Evolutionary conservation across 2,329 filamentous ascomycete species (phyloP).

Genomic region (Fusarium lyarnte): DNA sequence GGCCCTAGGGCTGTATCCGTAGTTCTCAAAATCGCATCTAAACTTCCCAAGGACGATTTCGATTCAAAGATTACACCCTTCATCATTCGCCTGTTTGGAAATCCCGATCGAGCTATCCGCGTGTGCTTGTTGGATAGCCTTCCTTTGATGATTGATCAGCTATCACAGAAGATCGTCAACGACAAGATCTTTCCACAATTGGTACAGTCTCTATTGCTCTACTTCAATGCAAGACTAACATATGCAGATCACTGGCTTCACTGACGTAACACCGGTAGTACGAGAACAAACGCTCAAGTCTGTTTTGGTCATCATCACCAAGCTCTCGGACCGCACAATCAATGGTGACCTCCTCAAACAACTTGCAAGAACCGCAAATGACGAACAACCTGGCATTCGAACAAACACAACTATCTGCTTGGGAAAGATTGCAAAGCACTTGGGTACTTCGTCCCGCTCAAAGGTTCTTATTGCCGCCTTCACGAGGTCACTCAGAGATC

Average conservation of each 20-base stretch:
- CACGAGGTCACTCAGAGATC: conserved; percentile 86
- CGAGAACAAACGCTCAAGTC: conserved; percentile 97
- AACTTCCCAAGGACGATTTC: conserved; percentile 90
- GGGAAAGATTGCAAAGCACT: conserved; percentile 92
- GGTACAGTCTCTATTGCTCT: conserved; percentile 57
- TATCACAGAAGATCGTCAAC: conserved; percentile 89
- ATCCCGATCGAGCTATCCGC: conserved; percentile 89
- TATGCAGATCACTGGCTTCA: conserved; percentile 86
- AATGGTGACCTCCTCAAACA: conserved; percentile 93
- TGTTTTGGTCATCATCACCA: conserved; percentile 84
- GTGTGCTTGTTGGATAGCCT: conserved; percentile 92
- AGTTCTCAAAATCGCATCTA: conserved; percentile 89
- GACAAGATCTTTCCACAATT: conserved; percentile 97
- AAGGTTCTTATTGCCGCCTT: conserved; percentile 97
- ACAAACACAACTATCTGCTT: conserved; percentile 98
- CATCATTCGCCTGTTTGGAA: conserved; percentile 85
- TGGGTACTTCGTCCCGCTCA: conserved; percentile 79
- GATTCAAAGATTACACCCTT: conserved; percentile 85
- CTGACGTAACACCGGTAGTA: conserved; percentile 88
- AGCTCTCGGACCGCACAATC: conserved; percentile 90
- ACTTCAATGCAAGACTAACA: conserved; percentile 38
- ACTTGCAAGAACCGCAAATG: conserved; percentile 94
- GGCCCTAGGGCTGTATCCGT: conserved; percentile 89
- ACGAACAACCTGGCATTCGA: conserved; percentile 95
- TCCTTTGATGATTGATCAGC: conserved; percentile 87